A percentile compares a stretch with the other conserved stretches of the same genome.
Evolutionary conservation across 805 yeast genomes (phyloP).

Genomic region (Metschnikowia vanudenii): DNA sequence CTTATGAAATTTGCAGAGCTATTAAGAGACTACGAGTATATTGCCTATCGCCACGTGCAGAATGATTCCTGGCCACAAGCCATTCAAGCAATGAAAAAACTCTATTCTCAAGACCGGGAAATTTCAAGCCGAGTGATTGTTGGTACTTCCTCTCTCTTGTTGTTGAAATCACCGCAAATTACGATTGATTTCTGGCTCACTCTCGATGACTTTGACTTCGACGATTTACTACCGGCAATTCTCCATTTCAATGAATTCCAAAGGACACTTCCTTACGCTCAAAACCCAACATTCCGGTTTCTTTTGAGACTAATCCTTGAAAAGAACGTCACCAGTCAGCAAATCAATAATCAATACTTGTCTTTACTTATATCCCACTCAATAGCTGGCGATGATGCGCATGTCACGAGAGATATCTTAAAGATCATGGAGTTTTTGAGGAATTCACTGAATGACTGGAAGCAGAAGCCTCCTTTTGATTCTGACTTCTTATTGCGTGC

Average conservation of each 20-base stretch:
- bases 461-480: slow-evolving; percentile 45
- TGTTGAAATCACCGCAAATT: slow-evolving; percentile 63
- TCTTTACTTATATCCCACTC: slow-evolving; percentile 58
- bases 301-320: slow-evolving; percentile 48
- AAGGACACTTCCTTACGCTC: slow-evolving; percentile 36
- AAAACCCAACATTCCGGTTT: slow-evolving; percentile 67
- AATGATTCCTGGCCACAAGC: slow-evolving; percentile 74
- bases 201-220: slow-evolving; percentile 51
- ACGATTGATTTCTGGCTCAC: slow-evolving; percentile 82
- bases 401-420: slow-evolving; percentile 33
- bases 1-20: slow-evolving; percentile 66
- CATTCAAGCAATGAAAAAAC: slow-evolving; percentile 51
- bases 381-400: slow-evolving; percentile 36
- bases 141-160: slow-evolving; percentile 63
- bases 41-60: slow-evolving; percentile 67
- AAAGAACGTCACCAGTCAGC: slow-evolving; percentile 39
- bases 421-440: slow-evolving; percentile 29
- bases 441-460: slow-evolving; percentile 16
- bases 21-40: slow-evolving; percentile 65
- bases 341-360: slow-evolving; percentile 68
- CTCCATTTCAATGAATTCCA: slow-evolving; percentile 59
- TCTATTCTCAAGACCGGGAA: slow-evolving; percentile 41
- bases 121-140: slow-evolving; percentile 45
- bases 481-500: slow-evolving; percentile 72
- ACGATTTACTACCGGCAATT: slow-evolving; percentile 71